phyloP scores from a whole-genome alignment of 345 rosid genomes.

The Acer yangbiense region DNA sequence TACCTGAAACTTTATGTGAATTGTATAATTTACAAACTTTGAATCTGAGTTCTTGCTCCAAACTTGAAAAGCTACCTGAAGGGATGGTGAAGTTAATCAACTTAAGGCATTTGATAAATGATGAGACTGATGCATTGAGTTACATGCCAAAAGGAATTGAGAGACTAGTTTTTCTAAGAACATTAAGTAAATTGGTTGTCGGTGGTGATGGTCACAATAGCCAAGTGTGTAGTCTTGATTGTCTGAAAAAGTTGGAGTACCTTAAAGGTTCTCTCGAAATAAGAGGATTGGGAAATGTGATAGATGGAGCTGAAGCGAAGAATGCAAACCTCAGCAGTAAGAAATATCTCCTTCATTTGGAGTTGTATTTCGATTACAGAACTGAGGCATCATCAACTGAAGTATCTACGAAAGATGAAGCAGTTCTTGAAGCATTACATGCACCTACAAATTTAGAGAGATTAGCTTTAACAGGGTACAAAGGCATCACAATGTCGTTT shows the following conservation, averaged over 20 bases:
- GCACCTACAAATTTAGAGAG: neutral
- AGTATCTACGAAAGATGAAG: neutral
- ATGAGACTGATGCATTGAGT: neutral
- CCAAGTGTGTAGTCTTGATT: neutral
- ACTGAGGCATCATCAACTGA: too few relatives aligned
- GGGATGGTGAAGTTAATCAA: neutral
- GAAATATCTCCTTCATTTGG: neutral
- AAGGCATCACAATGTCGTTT: too few relatives aligned
- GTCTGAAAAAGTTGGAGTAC: neutral
- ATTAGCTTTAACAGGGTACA: neutral
- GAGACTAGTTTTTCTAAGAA: slow-evolving; percentile 9
- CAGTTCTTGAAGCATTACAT: neutral
- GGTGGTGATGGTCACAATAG: neutral
- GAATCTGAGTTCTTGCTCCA: too few relatives aligned
- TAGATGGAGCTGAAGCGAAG: neutral
- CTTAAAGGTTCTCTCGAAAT: neutral
- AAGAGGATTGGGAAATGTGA: neutral
- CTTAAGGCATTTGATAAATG: neutral
- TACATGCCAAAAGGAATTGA: slow-evolving; percentile 22
- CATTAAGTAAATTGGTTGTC: neutral
- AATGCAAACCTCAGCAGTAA: neutral
- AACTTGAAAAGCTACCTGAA: too few relatives aligned
- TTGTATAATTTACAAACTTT: too few relatives aligned
- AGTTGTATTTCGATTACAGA: neutral
- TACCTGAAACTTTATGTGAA: too few relatives aligned